Evolutionary conservation across 169 alveolate genomes (phyloP), one percentile per base, ranked within the genome.

Genomic region (Eimeria necatrix): DNA sequence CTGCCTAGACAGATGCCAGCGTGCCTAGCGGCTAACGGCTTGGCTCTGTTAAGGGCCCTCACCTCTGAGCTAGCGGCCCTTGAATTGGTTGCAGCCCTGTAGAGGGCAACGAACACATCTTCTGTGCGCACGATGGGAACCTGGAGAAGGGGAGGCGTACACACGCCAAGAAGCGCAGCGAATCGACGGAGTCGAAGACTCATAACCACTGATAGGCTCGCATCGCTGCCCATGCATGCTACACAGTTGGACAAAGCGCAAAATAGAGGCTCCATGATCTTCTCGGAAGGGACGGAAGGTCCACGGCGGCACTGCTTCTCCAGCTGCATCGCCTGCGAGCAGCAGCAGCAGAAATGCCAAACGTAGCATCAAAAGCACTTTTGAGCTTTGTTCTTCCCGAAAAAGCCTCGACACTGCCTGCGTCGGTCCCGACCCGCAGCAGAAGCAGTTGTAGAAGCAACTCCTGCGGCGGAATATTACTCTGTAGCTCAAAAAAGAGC

Each of bases 241-340:
- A 53, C 73, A 41, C 91, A 84, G 78, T 84, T 84, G 78, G 78
- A 84, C 91, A 84, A 22, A 32, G 91, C 91, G 60, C 73, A 84
- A 41, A 26, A 84, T n/a, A 84, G 12, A 4, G 91, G 91, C 46
- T 59, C 78, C 46, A 84, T 16, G 4, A 84, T 84, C 60, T 56
- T 56, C 78, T 52, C 91, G 14, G 91, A 53, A 4, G 91, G 91
- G 16, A 84, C 20, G 18, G 91, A 59, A 20, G 91, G 91, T 9
- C 91, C 91, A 4, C 91, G 91, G 18, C 91, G 91, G 91, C 91
- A 84, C 52, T 84, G 76, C 76, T 53, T 53, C 52, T 59, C 91
- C 60, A 84, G 59, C 78, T 84, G 74, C 76, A 59, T 84, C 59
- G 91, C 59, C 91, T 84, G 91, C 61, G 49, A 20, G n/a, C 22